Evolutionary conservation across 352 stramenopile genomes (phyloP), one percentile per base, ranked within the genome.

Genomic region (Blastocystis sp.): DNA sequence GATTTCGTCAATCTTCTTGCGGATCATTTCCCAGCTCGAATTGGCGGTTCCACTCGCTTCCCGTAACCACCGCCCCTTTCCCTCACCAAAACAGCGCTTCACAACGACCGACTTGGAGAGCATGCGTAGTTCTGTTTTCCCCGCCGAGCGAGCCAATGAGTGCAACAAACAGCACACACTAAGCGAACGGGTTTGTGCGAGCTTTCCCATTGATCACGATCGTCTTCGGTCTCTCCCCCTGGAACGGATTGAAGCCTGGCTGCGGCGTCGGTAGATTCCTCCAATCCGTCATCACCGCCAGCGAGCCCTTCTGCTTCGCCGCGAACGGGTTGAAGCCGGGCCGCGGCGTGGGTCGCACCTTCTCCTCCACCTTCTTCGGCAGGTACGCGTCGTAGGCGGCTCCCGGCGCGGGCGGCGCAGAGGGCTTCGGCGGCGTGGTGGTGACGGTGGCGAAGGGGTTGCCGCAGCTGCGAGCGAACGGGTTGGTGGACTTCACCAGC

Each of bases 251-350:
- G 57, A 66, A 63, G 0, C 71, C 71, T 10, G 71, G 43, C 19
- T 34, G 28, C 3, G 43, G 43, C 3, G 21, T 4, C 28, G 45
- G 71, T 34, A 34, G 28, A 34, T 34, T 34, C 28, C 28, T 34
- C 28, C 28, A 34, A 34, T 34, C 28, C 0, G 28, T 34, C 28
- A 34, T 34, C 28, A 34, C 28, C 28, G 28, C 28, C 28, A 34
- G 28, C 28, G 28, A 34, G 17, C 71, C 71, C n/a, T 81, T 38
- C 28, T 81, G 38, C 60, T 21, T 81, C 14, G 71, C 71, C 38
- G 71, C 71, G n/a, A 81, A 81, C 1, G 71, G 71, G 48, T 81
- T 81, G 57, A 42, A 81, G 21, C 71, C 71, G 21, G 71, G 71
- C 38, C 71, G 42, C 21, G 48, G 24, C 38, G 43, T 54, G 1